Conservation (phyloP, 2,329 filamentous ascomycete species). For the Penicillium rolfsii region DNA sequence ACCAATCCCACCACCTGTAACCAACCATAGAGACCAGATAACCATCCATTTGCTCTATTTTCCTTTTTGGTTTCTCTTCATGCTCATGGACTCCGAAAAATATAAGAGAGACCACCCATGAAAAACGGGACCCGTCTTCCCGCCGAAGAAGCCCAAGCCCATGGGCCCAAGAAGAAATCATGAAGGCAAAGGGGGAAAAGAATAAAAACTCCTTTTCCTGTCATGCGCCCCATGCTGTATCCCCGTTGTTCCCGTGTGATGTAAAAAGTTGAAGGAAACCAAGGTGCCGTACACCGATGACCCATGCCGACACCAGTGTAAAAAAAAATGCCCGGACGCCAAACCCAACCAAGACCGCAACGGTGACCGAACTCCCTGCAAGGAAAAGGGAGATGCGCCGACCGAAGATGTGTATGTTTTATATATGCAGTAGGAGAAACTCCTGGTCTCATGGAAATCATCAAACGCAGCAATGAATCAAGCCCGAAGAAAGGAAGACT, state of each 20-base stretch:
- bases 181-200: constrained; percentile 9
- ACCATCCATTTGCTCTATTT: constrained; percentile 27
- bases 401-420: constrained; percentile 34
- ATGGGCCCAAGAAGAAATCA: constrained; percentile 8
- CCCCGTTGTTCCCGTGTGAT: constrained; percentile 14
- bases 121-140: constrained; percentile 12
- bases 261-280: constrained; percentile 16
- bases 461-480: constrained; percentile 31
- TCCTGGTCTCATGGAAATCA: constrained; percentile 47
- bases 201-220: not conserved
- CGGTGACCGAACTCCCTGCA: constrained; percentile 23
- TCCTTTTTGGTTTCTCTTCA: constrained; percentile 18
- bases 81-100: constrained; percentile 14
- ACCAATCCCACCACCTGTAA: constrained; percentile 16
- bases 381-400: not conserved
- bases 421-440: constrained; percentile 38
- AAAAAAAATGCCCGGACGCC: constrained; percentile 43
- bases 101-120: constrained; percentile 2
- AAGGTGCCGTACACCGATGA: constrained; percentile 30
- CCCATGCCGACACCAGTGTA: constrained; percentile 30
- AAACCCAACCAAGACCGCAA: constrained; percentile 35
- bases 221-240: constrained; percentile 4
- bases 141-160: constrained; percentile 6
- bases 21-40: constrained; percentile 15
- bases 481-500: constrained; percentile 20